Base-by-base conservation (phyloP, 1,284 basidiomycete genomes). In the Phenoliferia sp. region DNA sequence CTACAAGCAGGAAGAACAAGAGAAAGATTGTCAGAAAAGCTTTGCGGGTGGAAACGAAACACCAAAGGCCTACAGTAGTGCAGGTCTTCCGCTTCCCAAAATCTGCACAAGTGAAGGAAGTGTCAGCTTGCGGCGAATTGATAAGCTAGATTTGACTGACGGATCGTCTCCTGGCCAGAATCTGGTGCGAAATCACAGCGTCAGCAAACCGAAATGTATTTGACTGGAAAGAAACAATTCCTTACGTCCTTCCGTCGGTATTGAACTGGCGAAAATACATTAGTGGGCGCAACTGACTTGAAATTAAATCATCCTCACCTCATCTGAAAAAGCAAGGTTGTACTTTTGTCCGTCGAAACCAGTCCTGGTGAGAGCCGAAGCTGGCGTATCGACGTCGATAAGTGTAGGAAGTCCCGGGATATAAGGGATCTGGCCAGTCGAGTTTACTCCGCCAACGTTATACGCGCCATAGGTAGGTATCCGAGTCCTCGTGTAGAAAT, bases 21-120 rank as follows among this genome's bases (percentile, higher is more conserved):
- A n/a, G n/a, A 22, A 44, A 44, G 39, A 44, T 12, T 12, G 39
- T 44, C 39, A 44, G 39, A 44, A 29, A 15, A n/a, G 52, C 52
- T 17, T 26, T 54, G 3, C n/a, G 17, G 22, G 39, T 12, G 52
- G 31, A 3, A 16, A 22, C 19, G 26, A 58, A 15, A 22, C 36
- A 39, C 4, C 31, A 19, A 2, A 10, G 22, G 35, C 9, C 32
- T 33, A 58, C 48, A 88, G 75, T 92, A 92, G 78, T 89, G 86
- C 32, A 90, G 76, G 74, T 90, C 86, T 19, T 82, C 86, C 5
- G 88, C 88, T 76, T 90, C 88, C 89, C 89, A 89, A 74, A 87
- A 87, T 2, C 56, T 59, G 52, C 44, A 22, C 48, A 19, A n/a
- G 22, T n/a, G 48, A 35, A 4, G 22, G 34, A 22, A 55, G 3